These are phyloP conservation scores for Rachicladosporium sp. DNA, from an alignment of 2,329 filamentous ascomycete species.

Conservation along the genomic window DNA sequence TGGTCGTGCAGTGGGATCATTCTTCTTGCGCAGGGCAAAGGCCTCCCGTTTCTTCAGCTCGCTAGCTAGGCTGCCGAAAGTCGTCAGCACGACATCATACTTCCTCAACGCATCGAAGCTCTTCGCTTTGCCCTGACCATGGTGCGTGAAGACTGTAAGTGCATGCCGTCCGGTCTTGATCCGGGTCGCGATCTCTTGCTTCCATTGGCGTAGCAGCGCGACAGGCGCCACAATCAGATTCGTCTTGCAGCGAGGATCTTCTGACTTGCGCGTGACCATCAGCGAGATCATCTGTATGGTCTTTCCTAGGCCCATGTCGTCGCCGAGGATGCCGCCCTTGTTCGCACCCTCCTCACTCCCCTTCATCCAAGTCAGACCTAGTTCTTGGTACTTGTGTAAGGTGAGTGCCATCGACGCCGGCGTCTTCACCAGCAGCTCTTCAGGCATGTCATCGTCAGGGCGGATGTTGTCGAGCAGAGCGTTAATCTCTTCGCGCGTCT, in stretches of 20 bases:
- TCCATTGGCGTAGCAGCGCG: slow-evolving; percentile 72
- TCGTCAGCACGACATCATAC: slow-evolving; percentile 67
- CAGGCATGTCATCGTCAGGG: slow-evolving; percentile 46
- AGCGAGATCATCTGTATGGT: slow-evolving; percentile 73
- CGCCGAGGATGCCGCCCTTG: slow-evolving; percentile 65
- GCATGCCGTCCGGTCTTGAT: slow-evolving; percentile 43
- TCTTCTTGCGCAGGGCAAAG: slow-evolving; percentile 38
- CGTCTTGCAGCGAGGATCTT: slow-evolving; percentile 49
- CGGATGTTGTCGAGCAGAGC: slow-evolving; percentile 60
- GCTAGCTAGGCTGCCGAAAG: slow-evolving; percentile 58
- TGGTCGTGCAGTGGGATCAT: slow-evolving; percentile 27
- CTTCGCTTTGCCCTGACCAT: slow-evolving; percentile 47
- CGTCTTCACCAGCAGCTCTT: slow-evolving; percentile 52
- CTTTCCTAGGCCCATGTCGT: slow-evolving; percentile 77
- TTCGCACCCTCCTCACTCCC: slow-evolving; percentile 58
- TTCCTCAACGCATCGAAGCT: slow-evolving; percentile 48
- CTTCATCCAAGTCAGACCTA: slow-evolving; percentile 66
- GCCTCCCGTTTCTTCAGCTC: slow-evolving; percentile 52
- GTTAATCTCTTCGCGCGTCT: slow-evolving; percentile 55
- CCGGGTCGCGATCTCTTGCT: slow-evolving; percentile 63
- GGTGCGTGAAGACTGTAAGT: slow-evolving; percentile 56
- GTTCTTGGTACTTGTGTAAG: slow-evolving; percentile 71
- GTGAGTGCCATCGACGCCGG: slow-evolving; percentile 55
- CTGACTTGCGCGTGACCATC: slow-evolving; percentile 55
- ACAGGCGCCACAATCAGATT: slow-evolving; percentile 76